These are phyloP conservation scores for Melaleuca alternifolia DNA, from an alignment of 345 rosid genomes.

Conservation along the genomic window DNA sequence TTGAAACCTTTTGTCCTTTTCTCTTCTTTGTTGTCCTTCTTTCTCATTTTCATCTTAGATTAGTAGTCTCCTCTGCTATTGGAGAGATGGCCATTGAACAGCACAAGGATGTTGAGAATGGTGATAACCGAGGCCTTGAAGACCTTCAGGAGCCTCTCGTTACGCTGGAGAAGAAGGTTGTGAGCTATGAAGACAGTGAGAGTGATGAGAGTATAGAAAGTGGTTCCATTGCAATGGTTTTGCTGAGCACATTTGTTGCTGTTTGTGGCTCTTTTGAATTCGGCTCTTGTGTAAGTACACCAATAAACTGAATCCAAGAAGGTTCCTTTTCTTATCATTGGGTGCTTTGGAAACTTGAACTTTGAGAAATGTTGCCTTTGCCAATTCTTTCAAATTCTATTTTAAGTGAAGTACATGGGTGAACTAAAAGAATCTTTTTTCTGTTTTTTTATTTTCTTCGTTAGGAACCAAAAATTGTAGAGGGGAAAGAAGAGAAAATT, in stretches of 20 bases:
- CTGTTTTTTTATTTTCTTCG: background rate
- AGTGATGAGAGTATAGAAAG: constrained; percentile 1
- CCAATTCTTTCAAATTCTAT: background rate
- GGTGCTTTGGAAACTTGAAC: background rate
- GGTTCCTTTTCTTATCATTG: background rate
- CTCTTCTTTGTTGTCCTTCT: background rate
- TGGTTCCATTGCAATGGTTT: constrained; percentile 50
- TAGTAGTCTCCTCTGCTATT: background rate
- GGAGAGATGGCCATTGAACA: constrained; percentile 37
- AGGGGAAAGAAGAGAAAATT: background rate
- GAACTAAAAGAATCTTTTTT: background rate
- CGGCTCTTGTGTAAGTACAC: constrained; percentile 77
- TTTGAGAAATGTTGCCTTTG: background rate
- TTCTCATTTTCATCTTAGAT: background rate
- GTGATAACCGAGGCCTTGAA: constrained; percentile 17
- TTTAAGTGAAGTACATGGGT: background rate
- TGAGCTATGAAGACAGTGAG: constrained; percentile 7
- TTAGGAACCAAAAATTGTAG: constrained; percentile 10
- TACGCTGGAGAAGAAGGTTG: constrained; percentile 2
- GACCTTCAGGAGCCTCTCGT: constrained; percentile 47
- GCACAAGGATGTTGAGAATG: constrained; percentile 35
- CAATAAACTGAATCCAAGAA: background rate
- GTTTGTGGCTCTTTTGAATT: constrained; percentile 87
- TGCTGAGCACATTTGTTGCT: constrained; percentile 70
- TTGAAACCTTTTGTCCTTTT: background rate